Conservation (phyloP, 2,329 filamentous ascomycete genomes). For the Monilinia fructigena region DNA sequence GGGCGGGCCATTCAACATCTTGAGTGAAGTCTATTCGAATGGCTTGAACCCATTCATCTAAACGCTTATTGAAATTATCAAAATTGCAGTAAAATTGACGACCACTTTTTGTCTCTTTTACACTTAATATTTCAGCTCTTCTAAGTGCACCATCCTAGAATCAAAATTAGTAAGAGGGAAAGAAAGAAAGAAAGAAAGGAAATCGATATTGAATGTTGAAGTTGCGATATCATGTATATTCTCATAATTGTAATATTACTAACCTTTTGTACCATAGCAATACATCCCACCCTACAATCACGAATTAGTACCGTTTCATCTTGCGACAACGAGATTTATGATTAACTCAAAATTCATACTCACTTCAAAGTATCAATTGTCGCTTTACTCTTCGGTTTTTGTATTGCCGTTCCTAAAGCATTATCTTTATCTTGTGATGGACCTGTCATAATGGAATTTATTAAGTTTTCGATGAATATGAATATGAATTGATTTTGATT, state of each 20-base stretch:
- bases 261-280: constrained; percentile 42
- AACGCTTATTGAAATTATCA: constrained; percentile 40
- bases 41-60: constrained; percentile 78
- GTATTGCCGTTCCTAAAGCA: constrained; percentile 48
- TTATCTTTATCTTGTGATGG: constrained; percentile 44
- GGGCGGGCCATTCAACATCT: constrained; percentile 94
- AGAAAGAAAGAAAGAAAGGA: not conserved
- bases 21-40: constrained; percentile 80
- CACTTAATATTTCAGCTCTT: constrained; percentile 94
- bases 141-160: constrained; percentile 74
- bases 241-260: constrained; percentile 23
- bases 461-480: not conserved
- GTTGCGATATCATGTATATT: not conserved
- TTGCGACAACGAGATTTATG: constrained; percentile 4
- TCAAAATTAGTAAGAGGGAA: constrained; percentile 23
- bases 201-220: not conserved
- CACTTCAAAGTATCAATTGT: constrained; percentile 81
- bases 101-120: constrained; percentile 83
- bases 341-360: constrained; percentile 38
- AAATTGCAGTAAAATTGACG: constrained; percentile 47
- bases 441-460: constrained; percentile 52
- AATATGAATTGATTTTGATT: not conserved
- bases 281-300: constrained; percentile 39
- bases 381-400: constrained; percentile 72
- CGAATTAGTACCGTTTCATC: constrained; percentile 24